Percentiles rank a stretch among this genome's conserved stretches.
Conservation (phyloP, 2,329 filamentous ascomycete species). For the Fusarium penzigii region DNA sequence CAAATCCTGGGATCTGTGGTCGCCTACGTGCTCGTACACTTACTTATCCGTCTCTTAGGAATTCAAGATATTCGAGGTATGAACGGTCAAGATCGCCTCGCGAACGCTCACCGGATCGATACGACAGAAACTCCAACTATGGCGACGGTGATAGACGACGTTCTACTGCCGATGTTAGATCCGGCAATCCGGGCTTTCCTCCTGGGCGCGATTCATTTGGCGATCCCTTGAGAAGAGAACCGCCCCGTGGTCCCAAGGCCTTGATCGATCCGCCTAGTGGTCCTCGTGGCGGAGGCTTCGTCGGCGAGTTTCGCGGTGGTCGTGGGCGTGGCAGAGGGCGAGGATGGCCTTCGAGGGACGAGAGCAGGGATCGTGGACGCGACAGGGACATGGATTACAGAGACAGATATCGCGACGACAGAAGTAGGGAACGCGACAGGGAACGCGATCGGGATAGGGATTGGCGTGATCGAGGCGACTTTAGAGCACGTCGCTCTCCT, state of each 20-base stretch:
- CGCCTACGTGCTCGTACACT: constrained; percentile 8
- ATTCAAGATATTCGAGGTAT: constrained; percentile 59
- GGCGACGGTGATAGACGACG: constrained; percentile 69
- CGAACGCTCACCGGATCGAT: constrained; percentile 71
- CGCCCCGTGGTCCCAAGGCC: constrained; percentile 80
- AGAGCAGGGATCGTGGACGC: constrained; percentile 60
- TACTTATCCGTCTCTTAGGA: constrained; percentile 47
- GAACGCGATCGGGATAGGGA: constrained; percentile 55
- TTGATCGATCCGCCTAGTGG: constrained; percentile 69
- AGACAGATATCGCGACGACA: constrained; percentile 61
- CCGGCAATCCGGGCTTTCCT: constrained; percentile 61
- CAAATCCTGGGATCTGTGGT: not conserved
- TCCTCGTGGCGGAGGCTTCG: constrained; percentile 67
- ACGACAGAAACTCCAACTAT: constrained; percentile 55
- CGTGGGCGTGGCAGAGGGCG: constrained; percentile 56
- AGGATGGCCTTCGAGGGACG: constrained; percentile 59
- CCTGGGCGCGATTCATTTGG: constrained; percentile 59
- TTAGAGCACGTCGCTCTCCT: constrained; percentile 57
- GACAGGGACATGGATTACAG: constrained; percentile 62
- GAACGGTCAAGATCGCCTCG: constrained; percentile 65
- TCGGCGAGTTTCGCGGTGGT: constrained; percentile 60
- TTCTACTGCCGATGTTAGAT: constrained; percentile 59
- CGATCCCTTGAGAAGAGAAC: constrained; percentile 62
- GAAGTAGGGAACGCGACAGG: constrained; percentile 59
- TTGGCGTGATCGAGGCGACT: constrained; percentile 43